Conservation (phyloP, 2,329 filamentous ascomycete genomes). For the Daldinia sp. region DNA sequence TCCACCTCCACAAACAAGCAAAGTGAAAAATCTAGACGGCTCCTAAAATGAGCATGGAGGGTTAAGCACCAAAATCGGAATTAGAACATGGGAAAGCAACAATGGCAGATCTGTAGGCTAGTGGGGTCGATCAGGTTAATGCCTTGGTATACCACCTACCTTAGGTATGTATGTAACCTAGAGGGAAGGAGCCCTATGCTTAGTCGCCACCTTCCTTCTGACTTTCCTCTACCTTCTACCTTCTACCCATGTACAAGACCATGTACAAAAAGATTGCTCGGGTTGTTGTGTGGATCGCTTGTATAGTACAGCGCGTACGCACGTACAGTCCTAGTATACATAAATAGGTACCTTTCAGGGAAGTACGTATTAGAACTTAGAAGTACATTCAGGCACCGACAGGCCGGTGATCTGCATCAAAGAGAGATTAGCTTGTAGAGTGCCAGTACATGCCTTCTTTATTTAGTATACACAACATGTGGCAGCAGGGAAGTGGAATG, state of each 20-base stretch:
- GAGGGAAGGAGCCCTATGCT: conserved; percentile 1
- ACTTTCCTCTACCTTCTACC: not conserved
- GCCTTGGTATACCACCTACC: not conserved
- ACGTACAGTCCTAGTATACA: not conserved
- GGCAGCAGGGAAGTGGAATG: conserved; percentile 6
- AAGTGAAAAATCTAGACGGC: not conserved
- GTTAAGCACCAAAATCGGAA: conserved; percentile 3
- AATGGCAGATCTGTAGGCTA: conserved; percentile 12
- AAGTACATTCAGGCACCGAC: conserved; percentile 1
- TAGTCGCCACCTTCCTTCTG: conserved; percentile 15
- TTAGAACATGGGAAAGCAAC: conserved; percentile 23
- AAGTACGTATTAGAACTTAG: not conserved
- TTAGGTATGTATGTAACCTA: not conserved
- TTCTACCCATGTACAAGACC: not conserved
- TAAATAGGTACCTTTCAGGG: not conserved
- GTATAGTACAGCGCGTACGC: not conserved
- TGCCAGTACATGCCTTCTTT: conserved; percentile 7
- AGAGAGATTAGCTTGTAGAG: not conserved
- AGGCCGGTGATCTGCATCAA: not conserved
- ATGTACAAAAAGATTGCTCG: too few species aligned
- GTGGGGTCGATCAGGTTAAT: not conserved
- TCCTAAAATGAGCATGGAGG: not conserved
- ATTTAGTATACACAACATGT: conserved; percentile 25
- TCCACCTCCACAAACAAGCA: not conserved
- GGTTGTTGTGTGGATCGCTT: too few species aligned